phyloP scores from a whole-genome alignment of 129 eudicot species.

The Logfia minima region DNA sequence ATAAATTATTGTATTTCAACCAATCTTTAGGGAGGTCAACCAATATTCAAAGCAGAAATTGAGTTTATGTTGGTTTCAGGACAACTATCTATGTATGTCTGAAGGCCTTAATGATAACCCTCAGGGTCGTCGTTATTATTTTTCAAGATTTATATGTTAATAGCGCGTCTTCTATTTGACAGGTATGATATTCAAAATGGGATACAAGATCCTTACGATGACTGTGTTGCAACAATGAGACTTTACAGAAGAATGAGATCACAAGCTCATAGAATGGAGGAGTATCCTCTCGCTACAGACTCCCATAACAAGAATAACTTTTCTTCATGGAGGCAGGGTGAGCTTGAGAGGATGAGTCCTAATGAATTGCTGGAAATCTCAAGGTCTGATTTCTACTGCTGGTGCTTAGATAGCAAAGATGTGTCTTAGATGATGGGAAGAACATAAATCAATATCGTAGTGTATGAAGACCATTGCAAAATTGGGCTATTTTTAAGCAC shows the following conservation, averaged over 20 bases:
- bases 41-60: too few species aligned
- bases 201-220: conserved; percentile 90
- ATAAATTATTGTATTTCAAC: too few species aligned
- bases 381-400: conserved; percentile 88
- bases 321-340: conserved; percentile 75
- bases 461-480: not conserved
- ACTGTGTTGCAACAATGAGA: conserved; percentile 90
- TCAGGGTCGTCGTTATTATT: too few species aligned
- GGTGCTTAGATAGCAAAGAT: conserved; percentile 76
- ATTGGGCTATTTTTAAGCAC: not conserved
- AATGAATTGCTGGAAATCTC: conserved; percentile 63
- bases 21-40: too few species aligned
- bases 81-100: too few species aligned
- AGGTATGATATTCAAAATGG: conserved; percentile 90
- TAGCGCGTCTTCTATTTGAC: conserved; percentile 4
- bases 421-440: conserved; percentile 23
- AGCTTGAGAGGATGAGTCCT: conserved; percentile 89
- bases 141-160: not conserved
- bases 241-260: conserved; percentile 80
- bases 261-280: conserved; percentile 64
- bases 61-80: too few species aligned
- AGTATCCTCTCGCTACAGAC: conserved; percentile 71
- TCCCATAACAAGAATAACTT: conserved; percentile 72
- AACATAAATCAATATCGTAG: not conserved
- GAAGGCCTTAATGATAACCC: too few species aligned